Percentiles rank a stretch among this genome's conserved stretches.
Evolutionary conservation across 345 rosid genomes (phyloP).

Genomic region (Dipteronia sinensis): DNA sequence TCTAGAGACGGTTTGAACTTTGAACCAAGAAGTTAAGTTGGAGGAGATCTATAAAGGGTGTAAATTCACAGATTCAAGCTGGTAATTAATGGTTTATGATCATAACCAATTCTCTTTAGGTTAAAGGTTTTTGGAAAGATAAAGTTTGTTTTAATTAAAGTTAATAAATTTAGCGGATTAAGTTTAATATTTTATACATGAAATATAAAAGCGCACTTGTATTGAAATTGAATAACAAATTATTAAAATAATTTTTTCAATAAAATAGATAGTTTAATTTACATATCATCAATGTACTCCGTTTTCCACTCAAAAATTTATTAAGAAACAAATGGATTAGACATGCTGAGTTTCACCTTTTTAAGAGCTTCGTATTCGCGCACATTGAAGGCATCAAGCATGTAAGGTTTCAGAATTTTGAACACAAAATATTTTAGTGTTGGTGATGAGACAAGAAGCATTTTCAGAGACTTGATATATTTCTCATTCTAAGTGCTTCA

Average conservation of each 20-base stretch:
- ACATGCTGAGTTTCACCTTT: not conserved
- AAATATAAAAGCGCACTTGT: too few species aligned
- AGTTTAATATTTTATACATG: too few species aligned
- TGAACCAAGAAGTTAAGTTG: not conserved
- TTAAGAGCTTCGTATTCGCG: not conserved
- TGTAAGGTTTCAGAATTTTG: not conserved
- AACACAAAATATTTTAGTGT: not conserved
- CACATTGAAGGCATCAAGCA: not conserved
- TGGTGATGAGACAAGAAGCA: not conserved
- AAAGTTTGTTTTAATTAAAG: too few species aligned
- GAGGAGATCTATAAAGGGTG: not conserved
- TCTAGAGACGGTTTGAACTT: not conserved
- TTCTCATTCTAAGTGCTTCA: not conserved
- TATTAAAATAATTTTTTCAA: too few species aligned
- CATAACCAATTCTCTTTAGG: too few species aligned
- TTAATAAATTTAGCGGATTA: too few species aligned
- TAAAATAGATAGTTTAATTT: too few species aligned
- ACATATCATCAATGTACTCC: not conserved
- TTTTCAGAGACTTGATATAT: not conserved
- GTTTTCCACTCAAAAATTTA: not conserved
- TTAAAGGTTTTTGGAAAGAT: too few species aligned
- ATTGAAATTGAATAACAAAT: too few species aligned
- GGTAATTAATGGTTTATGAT: too few species aligned
- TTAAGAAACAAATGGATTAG: not conserved
- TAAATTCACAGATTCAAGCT: too few species aligned